These are phyloP conservation scores for Hypericum androsaemum DNA, from an alignment of 345 rosid genomes.

Conservation along the genomic window DNA sequence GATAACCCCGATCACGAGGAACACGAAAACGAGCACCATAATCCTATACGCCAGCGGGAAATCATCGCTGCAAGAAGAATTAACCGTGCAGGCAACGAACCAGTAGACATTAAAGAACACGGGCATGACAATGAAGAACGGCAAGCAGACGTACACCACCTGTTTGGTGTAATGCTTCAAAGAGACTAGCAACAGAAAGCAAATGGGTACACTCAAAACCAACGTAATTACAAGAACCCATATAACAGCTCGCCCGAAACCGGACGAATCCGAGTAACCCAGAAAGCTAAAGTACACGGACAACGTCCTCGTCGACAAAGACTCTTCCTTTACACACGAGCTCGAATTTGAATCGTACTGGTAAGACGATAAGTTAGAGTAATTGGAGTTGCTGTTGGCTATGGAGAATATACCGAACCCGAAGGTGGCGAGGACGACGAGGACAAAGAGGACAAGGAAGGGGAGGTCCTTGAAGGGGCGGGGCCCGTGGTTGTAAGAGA, in stretches of 20 bases:
- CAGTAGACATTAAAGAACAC: constrained; percentile 69
- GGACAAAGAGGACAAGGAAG: constrained; percentile 55
- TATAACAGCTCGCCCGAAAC: constrained; percentile 33
- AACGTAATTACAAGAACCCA: constrained; percentile 65
- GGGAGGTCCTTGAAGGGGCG: constrained; percentile 70
- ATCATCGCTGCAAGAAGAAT: constrained; percentile 52
- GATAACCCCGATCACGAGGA: constrained; percentile 55
- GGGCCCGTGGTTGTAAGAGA: constrained; percentile 66
- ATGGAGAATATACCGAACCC: constrained; percentile 68
- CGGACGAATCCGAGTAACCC: constrained; percentile 25
- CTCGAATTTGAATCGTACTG: constrained; percentile 38
- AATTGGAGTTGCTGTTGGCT: constrained; percentile 45
- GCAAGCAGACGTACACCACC: constrained; percentile 65
- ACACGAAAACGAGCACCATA: constrained; percentile 52
- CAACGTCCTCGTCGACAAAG: neutral
- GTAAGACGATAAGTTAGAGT: constrained; percentile 42
- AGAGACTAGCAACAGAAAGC: constrained; percentile 47
- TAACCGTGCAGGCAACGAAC: constrained; percentile 80
- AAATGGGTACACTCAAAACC: constrained; percentile 61
- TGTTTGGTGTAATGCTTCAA: constrained; percentile 83
- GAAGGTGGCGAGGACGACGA: constrained; percentile 54
- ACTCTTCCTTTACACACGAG: constrained; percentile 40
- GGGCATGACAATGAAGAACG: constrained; percentile 64
- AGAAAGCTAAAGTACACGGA: neutral
- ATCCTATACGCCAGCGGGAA: constrained; percentile 67